Evolutionary conservation across 2,329 filamentous ascomycete species (phyloP).

Genomic region (Aspergillus brasiliensis): DNA sequence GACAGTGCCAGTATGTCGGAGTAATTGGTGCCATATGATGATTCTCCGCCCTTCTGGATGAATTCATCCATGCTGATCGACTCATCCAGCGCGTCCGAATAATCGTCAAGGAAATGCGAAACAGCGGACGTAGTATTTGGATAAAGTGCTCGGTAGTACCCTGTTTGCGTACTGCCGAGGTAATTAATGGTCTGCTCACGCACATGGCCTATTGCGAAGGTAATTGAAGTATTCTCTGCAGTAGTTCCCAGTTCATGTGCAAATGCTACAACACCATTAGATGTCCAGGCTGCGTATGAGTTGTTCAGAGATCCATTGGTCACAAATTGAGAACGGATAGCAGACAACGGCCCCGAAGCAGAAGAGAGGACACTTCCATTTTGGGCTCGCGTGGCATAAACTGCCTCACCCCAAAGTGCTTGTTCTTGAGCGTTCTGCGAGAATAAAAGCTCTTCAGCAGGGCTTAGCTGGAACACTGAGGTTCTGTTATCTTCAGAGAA

Average conservation of each 20-base stretch:
- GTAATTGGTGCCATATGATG: slow-evolving; percentile 36
- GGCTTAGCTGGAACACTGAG: slow-evolving; percentile 33
- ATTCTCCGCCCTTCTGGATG: slow-evolving; percentile 21
- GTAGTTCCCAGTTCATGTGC: slow-evolving; percentile 40
- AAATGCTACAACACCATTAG: slow-evolving; percentile 34
- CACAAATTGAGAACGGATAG: slow-evolving; percentile 33
- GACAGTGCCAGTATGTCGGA: slow-evolving; percentile 41
- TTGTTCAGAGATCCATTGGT: slow-evolving; percentile 30
- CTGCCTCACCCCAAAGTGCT: slow-evolving; percentile 42
- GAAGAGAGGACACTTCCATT: slow-evolving; percentile 25
- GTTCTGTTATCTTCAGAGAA: slow-evolving; percentile 28
- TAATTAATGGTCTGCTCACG: slow-evolving; percentile 42
- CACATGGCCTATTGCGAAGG: slow-evolving; percentile 43
- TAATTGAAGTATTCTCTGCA: slow-evolving; percentile 28
- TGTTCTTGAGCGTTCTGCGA: slow-evolving; percentile 33
- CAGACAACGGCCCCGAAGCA: slow-evolving; percentile 27
- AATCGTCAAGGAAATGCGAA: slow-evolving; percentile 41
- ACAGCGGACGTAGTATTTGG: slow-evolving; percentile 32
- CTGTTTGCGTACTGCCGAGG: slow-evolving; percentile 34
- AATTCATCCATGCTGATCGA: slow-evolving; percentile 31
- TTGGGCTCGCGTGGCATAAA: slow-evolving; percentile 38
- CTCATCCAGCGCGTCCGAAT: slow-evolving; percentile 35
- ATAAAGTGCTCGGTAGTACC: slow-evolving; percentile 39
- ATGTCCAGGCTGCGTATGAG: slow-evolving; percentile 25
- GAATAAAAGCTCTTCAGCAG: slow-evolving; percentile 30